Base-by-base conservation (phyloP, 306 rosid species). In the Glycyrrhiza uralensis region DNA sequence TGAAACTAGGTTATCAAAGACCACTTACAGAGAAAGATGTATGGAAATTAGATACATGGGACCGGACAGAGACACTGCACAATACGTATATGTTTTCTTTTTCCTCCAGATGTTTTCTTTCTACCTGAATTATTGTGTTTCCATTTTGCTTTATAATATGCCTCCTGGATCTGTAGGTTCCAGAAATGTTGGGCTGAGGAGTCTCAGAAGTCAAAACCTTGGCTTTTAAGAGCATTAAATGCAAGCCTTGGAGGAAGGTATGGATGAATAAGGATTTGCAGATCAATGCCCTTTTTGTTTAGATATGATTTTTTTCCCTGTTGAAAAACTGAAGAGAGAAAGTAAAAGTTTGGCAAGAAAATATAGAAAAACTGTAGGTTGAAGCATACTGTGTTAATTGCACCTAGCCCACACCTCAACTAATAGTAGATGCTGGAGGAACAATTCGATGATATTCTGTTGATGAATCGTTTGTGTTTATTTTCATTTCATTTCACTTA, bases 31-130 rank as follows among this genome's bases (percentile, higher is more conserved):
- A 93, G 80, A 93, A 81, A 79, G 97, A 93, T 85, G 66, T 93
- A 58, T 93, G 98, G 98, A 90, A 89, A 85, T 80, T 93, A 69
- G 98, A 93, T 80, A 60, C 74, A 30, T 93, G 98, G 98, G 98
- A 93, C 23, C 82, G 79, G 77, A 89, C 96, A 45, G 98, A 93
- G 82, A 83, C 96, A 60, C 76, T 93, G 66, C 80, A 78, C 75
- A 83, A 81, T 35, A 86, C 50, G 98, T 90, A 50, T 71, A 69
- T 56, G 5, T 75, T 72, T 60, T 49, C 57, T 54, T 61, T 59
- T 32, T 72, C 71, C 45, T 20, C 28, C 65, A 41, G 2, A 14
- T 72, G 17, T 3, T 68, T 41, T 67, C 73, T 39, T 65, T 74
- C 36, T 26, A 7, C 60, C 6, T 33, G 19, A 45, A 32, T 60